Conservation (phyloP, 2,329 filamentous ascomycete genomes). For the Chalara sp. region DNA sequence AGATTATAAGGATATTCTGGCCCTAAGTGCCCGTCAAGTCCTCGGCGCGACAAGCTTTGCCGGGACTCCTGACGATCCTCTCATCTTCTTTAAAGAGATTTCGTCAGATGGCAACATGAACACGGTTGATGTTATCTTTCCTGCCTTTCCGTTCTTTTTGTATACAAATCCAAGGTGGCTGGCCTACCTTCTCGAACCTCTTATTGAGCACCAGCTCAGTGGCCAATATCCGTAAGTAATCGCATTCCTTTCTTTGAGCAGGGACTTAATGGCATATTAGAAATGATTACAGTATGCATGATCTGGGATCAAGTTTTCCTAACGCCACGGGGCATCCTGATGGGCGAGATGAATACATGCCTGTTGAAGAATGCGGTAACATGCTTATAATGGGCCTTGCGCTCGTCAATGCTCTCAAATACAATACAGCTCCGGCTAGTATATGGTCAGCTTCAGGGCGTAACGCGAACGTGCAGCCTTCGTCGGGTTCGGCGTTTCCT, state of each 20-base stretch:
- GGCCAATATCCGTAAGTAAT: conserved; percentile 61
- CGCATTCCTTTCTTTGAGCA: background rate
- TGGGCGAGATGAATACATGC: conserved; percentile 59
- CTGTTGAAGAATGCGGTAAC: conserved; percentile 59
- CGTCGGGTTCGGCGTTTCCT: conserved; percentile 20
- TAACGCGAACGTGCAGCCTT: conserved; percentile 15
- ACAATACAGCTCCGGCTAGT: conserved; percentile 51
- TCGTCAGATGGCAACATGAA: conserved; percentile 81
- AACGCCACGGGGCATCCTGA: conserved; percentile 68
- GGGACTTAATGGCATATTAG: conserved; percentile 2
- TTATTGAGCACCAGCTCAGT: conserved; percentile 75
- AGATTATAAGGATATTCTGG: conserved; percentile 71
- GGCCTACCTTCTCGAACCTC: conserved; percentile 70
- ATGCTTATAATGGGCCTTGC: conserved; percentile 70
- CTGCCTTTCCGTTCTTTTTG: conserved; percentile 77
- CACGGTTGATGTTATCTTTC: conserved; percentile 84
- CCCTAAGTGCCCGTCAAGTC: conserved; percentile 72
- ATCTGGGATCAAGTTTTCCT: conserved; percentile 65
- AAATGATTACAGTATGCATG: conserved; percentile 77
- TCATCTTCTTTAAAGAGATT: conserved; percentile 80
- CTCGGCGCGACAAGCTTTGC: conserved; percentile 73
- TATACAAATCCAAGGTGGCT: conserved; percentile 80
- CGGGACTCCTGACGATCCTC: conserved; percentile 61
- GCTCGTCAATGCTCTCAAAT: conserved; percentile 66
- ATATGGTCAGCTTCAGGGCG: conserved; percentile 43